Conservation (phyloP, 192 early-diverging fungal genomes). For the Coemansia sp. region DNA sequence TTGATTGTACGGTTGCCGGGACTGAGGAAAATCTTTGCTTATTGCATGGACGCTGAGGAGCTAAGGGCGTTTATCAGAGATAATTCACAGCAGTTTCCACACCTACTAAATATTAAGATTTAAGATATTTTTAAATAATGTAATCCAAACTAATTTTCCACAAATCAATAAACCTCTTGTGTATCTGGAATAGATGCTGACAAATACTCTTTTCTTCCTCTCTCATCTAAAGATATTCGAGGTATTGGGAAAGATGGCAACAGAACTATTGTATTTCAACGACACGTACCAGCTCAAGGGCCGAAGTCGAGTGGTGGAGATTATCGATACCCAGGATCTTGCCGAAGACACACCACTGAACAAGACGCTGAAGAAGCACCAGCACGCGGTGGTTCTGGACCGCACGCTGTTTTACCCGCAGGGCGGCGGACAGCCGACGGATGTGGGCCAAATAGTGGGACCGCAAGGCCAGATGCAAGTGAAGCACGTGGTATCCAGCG, state of each 20-base stretch:
- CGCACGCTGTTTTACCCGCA: constrained; percentile 29
- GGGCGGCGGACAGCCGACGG: constrained; percentile 33
- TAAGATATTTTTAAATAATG: no score
- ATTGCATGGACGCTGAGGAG: no score
- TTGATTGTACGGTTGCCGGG: no score
- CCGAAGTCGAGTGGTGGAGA: constrained; percentile 3
- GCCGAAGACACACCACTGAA: neutral
- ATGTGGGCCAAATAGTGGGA: constrained; percentile 11
- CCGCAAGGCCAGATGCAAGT: neutral
- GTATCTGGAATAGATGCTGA: no score
- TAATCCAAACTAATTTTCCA: no score
- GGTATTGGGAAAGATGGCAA: constrained; percentile 6
- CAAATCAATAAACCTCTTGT: no score
- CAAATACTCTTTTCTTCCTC: no score
- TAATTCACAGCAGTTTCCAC: no score
- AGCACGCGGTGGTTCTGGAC: constrained; percentile 15
- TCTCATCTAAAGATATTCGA: no score
- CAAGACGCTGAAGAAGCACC: constrained; percentile 15
- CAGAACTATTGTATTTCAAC: constrained; percentile 16
- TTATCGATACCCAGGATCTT: neutral
- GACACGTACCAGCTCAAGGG: constrained; percentile 22
- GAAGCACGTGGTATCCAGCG: constrained; percentile 12
- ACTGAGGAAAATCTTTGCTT: no score
- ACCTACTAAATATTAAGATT: no score
- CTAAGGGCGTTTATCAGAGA: no score